These are phyloP conservation scores for Rhizopogon salebrosus DNA, from an alignment of 768 basidiomycete genomes.

Conservation along the genomic window DNA sequence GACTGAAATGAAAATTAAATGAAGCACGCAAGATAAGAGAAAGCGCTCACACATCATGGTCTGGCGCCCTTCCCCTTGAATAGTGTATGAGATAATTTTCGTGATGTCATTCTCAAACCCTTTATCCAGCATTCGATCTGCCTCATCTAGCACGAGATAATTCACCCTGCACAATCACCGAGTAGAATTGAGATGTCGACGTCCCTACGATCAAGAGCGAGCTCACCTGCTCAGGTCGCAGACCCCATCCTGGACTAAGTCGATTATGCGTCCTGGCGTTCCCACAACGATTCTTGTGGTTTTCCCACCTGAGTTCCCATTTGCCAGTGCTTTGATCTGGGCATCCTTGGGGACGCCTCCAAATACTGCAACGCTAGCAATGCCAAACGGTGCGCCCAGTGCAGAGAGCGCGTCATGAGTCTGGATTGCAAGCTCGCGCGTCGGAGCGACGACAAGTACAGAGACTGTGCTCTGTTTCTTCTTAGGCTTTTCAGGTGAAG, in stretches of 20 bases:
- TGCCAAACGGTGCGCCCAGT: constrained; percentile 69
- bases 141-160: constrained; percentile 95
- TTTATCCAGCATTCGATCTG: constrained; percentile 96
- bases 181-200: constrained; percentile 1
- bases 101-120: constrained; percentile 98
- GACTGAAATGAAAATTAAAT: constrained; percentile 42
- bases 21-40: background rate
- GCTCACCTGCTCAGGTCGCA: constrained; percentile 76
- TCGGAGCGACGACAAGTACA: constrained; percentile 86
- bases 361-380: constrained; percentile 83
- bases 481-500: constrained; percentile 26
- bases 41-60: constrained; percentile 85
- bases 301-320: constrained; percentile 43
- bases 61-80: constrained; percentile 67
- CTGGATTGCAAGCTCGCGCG: constrained; percentile 93
- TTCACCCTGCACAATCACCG: constrained; percentile 49
- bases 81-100: constrained; percentile 74
- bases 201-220: background rate
- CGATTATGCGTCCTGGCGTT: constrained; percentile 90
- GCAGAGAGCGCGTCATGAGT: constrained; percentile 79
- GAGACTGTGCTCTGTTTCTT: constrained; percentile 39
- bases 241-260: constrained; percentile 82
- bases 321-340: constrained; percentile 67
- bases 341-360: constrained; percentile 92
- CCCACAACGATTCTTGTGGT: constrained; percentile 82